phyloP scores from a whole-genome alignment of 768 basidiomycete genomes.

The Chalciporus sphaerocephalus region DNA sequence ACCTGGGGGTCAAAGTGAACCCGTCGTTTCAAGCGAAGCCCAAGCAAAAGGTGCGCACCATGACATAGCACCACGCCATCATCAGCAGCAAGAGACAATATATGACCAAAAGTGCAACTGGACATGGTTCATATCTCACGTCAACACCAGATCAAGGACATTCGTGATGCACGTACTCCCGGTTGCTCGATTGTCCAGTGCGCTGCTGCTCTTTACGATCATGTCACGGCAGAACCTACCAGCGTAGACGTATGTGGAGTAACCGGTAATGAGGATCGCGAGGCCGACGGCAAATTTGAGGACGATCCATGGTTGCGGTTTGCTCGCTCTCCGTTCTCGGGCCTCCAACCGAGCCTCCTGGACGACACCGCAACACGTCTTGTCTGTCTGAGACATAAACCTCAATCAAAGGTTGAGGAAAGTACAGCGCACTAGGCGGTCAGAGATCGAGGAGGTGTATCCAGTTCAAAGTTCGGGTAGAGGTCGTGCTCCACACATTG shows the following conservation, averaged over 20 bases:
- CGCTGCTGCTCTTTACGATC: constrained; percentile 44
- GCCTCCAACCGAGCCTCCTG: constrained; percentile 41
- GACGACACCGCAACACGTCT: constrained; percentile 48
- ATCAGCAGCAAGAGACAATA: constrained; percentile 64
- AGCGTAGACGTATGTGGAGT: constrained; percentile 75
- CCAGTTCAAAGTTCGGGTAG: constrained; percentile 7
- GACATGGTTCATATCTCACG: constrained; percentile 1
- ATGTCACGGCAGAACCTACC: constrained; percentile 67
- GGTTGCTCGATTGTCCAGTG: constrained; percentile 44
- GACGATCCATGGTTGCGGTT: constrained; percentile 69
- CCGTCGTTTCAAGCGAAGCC: not conserved
- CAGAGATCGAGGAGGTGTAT: not conserved
- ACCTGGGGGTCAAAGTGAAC: constrained; percentile 39
- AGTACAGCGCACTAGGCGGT: not conserved
- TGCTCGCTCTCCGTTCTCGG: constrained; percentile 36
- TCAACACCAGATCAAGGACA: not conserved
- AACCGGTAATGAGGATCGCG: constrained; percentile 56
- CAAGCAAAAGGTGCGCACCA: constrained; percentile 41
- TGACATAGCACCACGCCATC: constrained; percentile 74
- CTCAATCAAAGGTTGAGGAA: not conserved
- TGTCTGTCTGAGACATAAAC: constrained; percentile 16
- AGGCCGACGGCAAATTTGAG: constrained; percentile 65
- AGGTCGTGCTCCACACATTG: constrained; percentile 12
- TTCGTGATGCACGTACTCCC: constrained; percentile 57
- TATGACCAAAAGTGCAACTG: constrained; percentile 65